phyloP scores from a whole-genome alignment of 257 asterid species.

The Perilla frutescens region DNA sequence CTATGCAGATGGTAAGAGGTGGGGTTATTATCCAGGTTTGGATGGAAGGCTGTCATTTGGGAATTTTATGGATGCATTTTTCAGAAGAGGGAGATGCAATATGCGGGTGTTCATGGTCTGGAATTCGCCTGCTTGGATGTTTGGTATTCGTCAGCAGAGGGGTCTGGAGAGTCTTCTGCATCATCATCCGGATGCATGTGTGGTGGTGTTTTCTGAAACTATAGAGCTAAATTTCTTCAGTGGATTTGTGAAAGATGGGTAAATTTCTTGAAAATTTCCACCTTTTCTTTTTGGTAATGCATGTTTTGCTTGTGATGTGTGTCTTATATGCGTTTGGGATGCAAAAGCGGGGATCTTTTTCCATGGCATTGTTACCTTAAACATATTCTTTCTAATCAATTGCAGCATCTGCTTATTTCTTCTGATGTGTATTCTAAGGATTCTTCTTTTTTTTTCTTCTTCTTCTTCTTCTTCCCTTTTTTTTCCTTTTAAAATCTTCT shows the following conservation, averaged over 20 bases:
- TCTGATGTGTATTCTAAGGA: slow-evolving; percentile 5
- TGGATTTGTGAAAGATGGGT: slow-evolving; percentile 82
- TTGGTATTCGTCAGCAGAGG: slow-evolving; percentile 88
- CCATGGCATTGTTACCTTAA: slow-evolving; percentile 22
- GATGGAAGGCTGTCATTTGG: slow-evolving; percentile 65
- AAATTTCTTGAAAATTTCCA: slow-evolving; percentile 31
- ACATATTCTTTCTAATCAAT: slow-evolving; percentile 16
- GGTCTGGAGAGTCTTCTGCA: slow-evolving; percentile 84
- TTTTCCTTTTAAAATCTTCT: not conserved
- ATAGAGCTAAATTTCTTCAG: slow-evolving; percentile 90
- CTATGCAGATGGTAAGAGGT: slow-evolving; percentile 90
- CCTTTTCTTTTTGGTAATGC: slow-evolving; percentile 7
- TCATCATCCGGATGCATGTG: slow-evolving; percentile 78
- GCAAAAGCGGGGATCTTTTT: not conserved
- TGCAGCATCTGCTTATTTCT: slow-evolving; percentile 23
- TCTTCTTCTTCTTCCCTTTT: no score
- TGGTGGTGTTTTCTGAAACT: slow-evolving; percentile 93
- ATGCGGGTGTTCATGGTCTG: slow-evolving; percentile 89
- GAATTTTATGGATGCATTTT: slow-evolving; percentile 81
- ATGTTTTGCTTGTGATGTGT: slow-evolving; percentile 3
- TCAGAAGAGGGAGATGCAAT: slow-evolving; percentile 71
- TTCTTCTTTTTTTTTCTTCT: slow-evolving; percentile 17
- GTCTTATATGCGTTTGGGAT: not conserved
- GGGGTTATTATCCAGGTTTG: slow-evolving; percentile 95
- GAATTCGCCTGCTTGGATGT: slow-evolving; percentile 98